Conservation (phyloP, 495 filamentous ascomycete species). For the Tuber umbilicatum region DNA sequence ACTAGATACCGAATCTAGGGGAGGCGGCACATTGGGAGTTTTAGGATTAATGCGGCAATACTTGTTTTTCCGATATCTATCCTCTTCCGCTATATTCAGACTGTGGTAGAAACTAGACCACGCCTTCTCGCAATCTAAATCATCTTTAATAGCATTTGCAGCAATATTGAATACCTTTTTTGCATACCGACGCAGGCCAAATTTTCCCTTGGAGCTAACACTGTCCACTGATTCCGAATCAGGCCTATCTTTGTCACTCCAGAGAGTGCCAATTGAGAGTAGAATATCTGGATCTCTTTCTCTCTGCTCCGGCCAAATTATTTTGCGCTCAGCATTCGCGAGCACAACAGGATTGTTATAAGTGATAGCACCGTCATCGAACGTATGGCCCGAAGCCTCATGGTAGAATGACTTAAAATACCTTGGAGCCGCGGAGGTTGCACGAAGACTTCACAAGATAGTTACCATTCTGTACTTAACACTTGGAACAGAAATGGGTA, state of each 20-base stretch:
- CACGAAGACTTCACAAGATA: constrained; percentile 43
- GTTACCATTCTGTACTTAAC: neutral
- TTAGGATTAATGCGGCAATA: constrained; percentile 36
- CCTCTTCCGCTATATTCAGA: constrained; percentile 24
- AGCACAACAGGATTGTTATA: constrained; percentile 45
- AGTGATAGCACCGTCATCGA: constrained; percentile 36
- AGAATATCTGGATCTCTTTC: constrained; percentile 44
- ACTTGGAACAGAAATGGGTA: neutral
- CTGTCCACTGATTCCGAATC: neutral
- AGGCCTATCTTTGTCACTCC: neutral
- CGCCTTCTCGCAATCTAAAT: constrained; percentile 23
- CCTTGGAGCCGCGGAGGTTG: constrained; percentile 48
- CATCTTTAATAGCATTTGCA: constrained; percentile 21
- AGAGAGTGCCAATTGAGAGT: constrained; percentile 45
- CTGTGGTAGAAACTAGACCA: constrained; percentile 28
- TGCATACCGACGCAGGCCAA: neutral
- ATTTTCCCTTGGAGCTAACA: rapidly evolving
- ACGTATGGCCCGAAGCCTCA: constrained; percentile 39
- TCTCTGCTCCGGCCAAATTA: constrained; percentile 43
- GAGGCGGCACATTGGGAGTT: constrained; percentile 28
- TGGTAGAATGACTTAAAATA: constrained; percentile 48
- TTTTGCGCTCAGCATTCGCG: constrained; percentile 44
- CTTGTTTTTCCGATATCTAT: constrained; percentile 23
- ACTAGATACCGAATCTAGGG: constrained; percentile 39
- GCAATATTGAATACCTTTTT: constrained; percentile 30